phyloP scores from a whole-genome alignment of 352 stramenopile genomes.

The Peronospora farinosa region DNA sequence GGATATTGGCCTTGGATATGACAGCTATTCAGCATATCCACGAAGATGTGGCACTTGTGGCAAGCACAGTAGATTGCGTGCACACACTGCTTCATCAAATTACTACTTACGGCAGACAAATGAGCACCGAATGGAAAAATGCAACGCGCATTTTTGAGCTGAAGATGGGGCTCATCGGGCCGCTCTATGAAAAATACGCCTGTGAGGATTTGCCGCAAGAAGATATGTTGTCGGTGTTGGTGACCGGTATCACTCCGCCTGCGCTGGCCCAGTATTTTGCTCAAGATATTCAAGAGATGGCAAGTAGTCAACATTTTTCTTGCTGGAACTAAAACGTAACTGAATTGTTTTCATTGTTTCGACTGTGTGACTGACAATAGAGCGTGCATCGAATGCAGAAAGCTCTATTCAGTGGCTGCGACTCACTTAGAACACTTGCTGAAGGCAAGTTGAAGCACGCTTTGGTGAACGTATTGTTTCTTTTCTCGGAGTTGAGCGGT shows the following conservation, averaged over 20 bases:
- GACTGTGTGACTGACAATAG: slow-evolving; percentile 14
- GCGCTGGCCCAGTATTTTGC: slow-evolving; percentile 72
- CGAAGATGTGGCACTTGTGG: slow-evolving; percentile 32
- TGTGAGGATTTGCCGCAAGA: slow-evolving; percentile 55
- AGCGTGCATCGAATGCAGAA: slow-evolving; percentile 61
- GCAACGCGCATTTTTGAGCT: slow-evolving; percentile 70
- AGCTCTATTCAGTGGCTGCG: slow-evolving; percentile 35
- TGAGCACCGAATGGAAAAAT: slow-evolving; percentile 66
- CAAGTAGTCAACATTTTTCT: slow-evolving; percentile 18
- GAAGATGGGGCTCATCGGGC: slow-evolving; percentile 67
- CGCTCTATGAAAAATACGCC: slow-evolving; percentile 75
- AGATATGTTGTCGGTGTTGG: slow-evolving; percentile 63
- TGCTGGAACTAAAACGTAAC: background rate
- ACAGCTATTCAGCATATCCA: slow-evolving; percentile 21
- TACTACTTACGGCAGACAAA: slow-evolving; percentile 28
- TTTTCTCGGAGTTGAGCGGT: slow-evolving; percentile 49
- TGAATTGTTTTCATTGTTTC: slow-evolving; percentile 1
- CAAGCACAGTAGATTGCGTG: slow-evolving; percentile 22
- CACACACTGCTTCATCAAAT: slow-evolving; percentile 32
- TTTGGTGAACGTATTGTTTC: slow-evolving; percentile 39
- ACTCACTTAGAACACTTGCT: slow-evolving; percentile 28
- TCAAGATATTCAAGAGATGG: slow-evolving; percentile 79
- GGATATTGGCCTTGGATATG: slow-evolving; percentile 40
- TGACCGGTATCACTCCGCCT: slow-evolving; percentile 52
- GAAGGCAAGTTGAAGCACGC: slow-evolving; percentile 35